phyloP scores from a whole-genome alignment of 2,329 filamentous ascomycete species.

The Cladorrhinum sp. region DNA sequence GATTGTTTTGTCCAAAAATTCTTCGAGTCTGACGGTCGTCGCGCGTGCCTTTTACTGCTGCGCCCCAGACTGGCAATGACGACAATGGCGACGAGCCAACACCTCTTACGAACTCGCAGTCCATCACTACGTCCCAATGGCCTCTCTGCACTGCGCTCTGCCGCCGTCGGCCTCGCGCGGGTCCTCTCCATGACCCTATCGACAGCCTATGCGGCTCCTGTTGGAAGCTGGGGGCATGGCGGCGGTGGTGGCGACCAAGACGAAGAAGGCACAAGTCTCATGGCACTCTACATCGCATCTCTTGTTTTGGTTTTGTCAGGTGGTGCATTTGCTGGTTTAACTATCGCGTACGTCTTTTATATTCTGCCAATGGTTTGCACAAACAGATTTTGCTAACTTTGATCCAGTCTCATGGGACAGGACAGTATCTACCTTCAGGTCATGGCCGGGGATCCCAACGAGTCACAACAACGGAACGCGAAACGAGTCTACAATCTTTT shows the following conservation, averaged over 20 bases:
- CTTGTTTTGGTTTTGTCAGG: conserved; percentile 79
- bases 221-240: conserved; percentile 35
- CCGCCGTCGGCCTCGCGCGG: conserved; percentile 46
- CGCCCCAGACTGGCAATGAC: conserved; percentile 9
- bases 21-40: background rate
- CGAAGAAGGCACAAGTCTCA: conserved; percentile 62
- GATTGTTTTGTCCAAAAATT: background rate
- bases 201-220: conserved; percentile 47
- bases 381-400: conserved; percentile 13
- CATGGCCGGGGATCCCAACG: conserved; percentile 79
- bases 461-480: conserved; percentile 82
- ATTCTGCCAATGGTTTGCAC: background rate
- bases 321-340: conserved; percentile 91
- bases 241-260: conserved; percentile 46
- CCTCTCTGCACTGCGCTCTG: conserved; percentile 25
- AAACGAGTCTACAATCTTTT: conserved; percentile 75
- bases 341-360: conserved; percentile 66
- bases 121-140: conserved; percentile 23
- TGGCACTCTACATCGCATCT: conserved; percentile 78
- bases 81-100: conserved; percentile 14
- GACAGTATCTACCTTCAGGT: conserved; percentile 98
- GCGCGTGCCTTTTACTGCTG: background rate
- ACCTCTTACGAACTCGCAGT: conserved; percentile 13
- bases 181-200: conserved; percentile 49
- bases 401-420: conserved; percentile 58